Percentiles rank a stretch among this genome's conserved stretches.
Conservation (phyloP, 1,284 basidiomycete genomes). For the Sutorius eximius region DNA sequence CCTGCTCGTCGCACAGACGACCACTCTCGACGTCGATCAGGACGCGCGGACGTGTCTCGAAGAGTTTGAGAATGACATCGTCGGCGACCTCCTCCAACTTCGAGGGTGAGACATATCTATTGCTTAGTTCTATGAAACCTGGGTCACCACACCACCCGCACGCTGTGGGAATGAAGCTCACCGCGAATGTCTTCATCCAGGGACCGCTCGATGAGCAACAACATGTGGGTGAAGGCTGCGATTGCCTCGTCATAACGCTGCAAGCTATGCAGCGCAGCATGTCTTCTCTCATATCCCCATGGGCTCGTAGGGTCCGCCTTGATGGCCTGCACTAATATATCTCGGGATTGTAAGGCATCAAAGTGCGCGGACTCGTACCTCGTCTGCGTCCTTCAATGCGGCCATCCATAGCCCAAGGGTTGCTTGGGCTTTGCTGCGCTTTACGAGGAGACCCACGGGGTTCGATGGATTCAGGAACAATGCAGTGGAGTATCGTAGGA, state of each 20-base stretch:
- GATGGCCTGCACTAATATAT: not conserved
- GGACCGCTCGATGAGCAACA: no score
- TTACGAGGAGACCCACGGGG: constrained; percentile 2
- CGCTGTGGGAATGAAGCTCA: no score
- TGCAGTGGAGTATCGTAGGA: not conserved
- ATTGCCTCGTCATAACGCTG: constrained; percentile 8
- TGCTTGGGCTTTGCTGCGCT: constrained; percentile 9
- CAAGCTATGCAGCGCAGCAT: constrained; percentile 1
- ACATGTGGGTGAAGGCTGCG: not conserved
- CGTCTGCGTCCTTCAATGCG: constrained; percentile 3
- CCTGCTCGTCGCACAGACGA: no score
- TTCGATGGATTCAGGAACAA: not conserved
- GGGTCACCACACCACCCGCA: no score
- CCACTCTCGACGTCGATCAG: no score
- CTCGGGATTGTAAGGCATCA: not conserved
- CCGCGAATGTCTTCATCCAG: no score
- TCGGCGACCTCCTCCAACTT: no score
- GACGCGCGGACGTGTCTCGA: no score
- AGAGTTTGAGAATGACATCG: no score
- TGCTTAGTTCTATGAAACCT: no score
- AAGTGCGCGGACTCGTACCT: not conserved
- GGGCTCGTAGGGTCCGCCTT: not conserved
- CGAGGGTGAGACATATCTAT: no score
- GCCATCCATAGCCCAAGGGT: not conserved
- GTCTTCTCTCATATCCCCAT: constrained; percentile 6